Evolutionary conservation across 768 basidiomycete genomes (phyloP).

Genomic region (Boletus sp.): DNA sequence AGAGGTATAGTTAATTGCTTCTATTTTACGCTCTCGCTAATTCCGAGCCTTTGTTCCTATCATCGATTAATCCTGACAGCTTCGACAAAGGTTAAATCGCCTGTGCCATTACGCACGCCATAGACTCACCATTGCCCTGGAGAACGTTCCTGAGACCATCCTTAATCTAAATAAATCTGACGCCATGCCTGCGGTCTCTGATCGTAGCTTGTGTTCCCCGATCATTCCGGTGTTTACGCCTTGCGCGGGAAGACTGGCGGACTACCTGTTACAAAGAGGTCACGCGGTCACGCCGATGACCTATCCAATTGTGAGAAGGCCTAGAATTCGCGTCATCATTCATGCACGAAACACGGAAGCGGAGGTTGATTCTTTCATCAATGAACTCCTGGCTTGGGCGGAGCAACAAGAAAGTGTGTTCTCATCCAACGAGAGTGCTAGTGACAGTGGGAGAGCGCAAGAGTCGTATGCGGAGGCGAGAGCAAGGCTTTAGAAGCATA

Average conservation of each 20-base stretch:
- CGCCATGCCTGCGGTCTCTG: neutral
- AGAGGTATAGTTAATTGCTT: constrained; percentile 15
- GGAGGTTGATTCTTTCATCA: constrained; percentile 12
- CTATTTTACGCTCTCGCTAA: neutral
- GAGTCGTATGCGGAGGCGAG: neutral
- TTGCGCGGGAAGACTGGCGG: constrained; percentile 5
- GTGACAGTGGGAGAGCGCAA: neutral
- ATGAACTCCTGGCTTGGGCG: constrained; percentile 13
- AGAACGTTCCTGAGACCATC: constrained; percentile 4
- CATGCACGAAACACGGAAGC: constrained; percentile 19
- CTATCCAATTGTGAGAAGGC: constrained; percentile 13
- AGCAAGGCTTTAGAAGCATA: constrained; percentile 15
- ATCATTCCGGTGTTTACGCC: constrained; percentile 22
- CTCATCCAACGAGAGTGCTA: neutral
- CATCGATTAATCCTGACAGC: constrained; percentile 5
- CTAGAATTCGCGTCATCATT: constrained; percentile 17
- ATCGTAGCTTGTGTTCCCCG: constrained; percentile 12
- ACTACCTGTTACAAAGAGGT: constrained; percentile 16
- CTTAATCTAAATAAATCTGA: neutral
- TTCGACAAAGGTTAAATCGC: constrained; percentile 9
- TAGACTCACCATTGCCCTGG: constrained; percentile 4
- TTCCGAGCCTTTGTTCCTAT: neutral
- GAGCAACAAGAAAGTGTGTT: neutral
- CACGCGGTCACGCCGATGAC: constrained; percentile 12
- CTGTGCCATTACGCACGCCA: constrained; percentile 14